phyloP scores from a whole-genome alignment of 495 filamentous ascomycete species.

The Penicillium cosmopolitanum region DNA sequence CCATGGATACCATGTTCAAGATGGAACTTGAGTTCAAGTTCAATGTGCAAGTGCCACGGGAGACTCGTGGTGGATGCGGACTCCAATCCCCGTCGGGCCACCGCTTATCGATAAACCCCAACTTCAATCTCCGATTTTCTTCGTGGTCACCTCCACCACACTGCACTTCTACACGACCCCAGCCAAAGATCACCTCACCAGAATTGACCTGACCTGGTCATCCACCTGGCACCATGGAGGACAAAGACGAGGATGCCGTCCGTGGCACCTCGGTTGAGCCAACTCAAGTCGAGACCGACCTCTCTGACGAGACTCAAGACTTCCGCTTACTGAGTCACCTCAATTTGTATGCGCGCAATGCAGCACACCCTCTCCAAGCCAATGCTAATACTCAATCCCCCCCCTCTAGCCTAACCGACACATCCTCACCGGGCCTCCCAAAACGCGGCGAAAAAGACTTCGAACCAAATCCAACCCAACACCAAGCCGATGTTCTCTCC shows the following conservation, averaged over 20 bases:
- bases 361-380: background rate
- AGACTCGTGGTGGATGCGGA: background rate
- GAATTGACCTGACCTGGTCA: too few species aligned
- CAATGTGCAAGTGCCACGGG: too few species aligned
- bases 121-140: conserved; percentile 16
- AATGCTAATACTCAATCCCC: conserved; percentile 11
- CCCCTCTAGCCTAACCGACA: conserved; percentile 33
- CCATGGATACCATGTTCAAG: background rate
- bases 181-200: background rate
- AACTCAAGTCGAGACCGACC: conserved; percentile 59
- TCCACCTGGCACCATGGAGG: conserved; percentile 45
- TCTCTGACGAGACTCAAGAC: conserved; percentile 85
- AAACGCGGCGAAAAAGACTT: conserved; percentile 95
- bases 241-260: conserved; percentile 52
- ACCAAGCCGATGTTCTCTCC: conserved; percentile 74
- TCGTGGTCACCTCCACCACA: background rate
- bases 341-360: conserved; percentile 49
- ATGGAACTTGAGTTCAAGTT: too few species aligned
- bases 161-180: background rate
- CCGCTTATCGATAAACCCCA: conserved; percentile 30
- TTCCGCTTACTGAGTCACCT: conserved; percentile 73
- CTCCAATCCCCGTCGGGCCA: background rate
- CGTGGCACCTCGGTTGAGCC: conserved; percentile 32
- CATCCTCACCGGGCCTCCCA: conserved; percentile 55
- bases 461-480: conserved; percentile 83